Conservation (phyloP, 2,329 filamentous ascomycete genomes). For the Xylariaceae sp. region DNA sequence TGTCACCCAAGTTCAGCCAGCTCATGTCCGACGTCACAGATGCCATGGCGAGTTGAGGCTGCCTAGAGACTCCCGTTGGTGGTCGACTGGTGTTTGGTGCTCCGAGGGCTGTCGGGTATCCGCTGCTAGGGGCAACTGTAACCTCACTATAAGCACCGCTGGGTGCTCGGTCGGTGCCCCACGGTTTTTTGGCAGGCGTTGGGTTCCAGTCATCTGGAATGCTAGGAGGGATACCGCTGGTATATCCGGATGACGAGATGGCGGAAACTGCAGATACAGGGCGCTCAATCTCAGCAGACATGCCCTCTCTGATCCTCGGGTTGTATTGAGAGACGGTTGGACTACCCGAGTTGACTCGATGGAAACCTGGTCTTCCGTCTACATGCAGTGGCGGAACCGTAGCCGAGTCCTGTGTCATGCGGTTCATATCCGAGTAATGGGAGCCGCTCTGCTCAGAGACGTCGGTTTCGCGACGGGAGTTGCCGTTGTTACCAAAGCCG, state of each 20-base stretch:
- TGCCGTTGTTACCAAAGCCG: slow-evolving; percentile 47
- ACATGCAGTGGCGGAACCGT: slow-evolving; percentile 66
- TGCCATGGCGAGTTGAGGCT: slow-evolving; percentile 48
- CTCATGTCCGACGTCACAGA: slow-evolving; percentile 65
- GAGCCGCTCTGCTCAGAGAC: slow-evolving; percentile 54
- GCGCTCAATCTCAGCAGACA: slow-evolving; percentile 59
- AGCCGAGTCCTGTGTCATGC: slow-evolving; percentile 62
- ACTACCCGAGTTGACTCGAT: slow-evolving; percentile 63
- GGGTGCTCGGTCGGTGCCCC: slow-evolving; percentile 45
- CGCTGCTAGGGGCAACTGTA: slow-evolving; percentile 15
- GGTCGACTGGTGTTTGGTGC: slow-evolving; percentile 21
- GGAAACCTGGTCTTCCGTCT: slow-evolving; percentile 53
- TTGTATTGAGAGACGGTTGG: slow-evolving; percentile 62
- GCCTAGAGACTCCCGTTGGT: slow-evolving; percentile 38
- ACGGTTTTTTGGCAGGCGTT: slow-evolving; percentile 38
- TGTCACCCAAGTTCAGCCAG: slow-evolving; percentile 67
- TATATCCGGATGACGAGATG: slow-evolving; percentile 52
- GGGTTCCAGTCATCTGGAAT: slow-evolving; percentile 54
- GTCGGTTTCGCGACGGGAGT: slow-evolving; percentile 43
- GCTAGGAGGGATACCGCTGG: slow-evolving; percentile 63
- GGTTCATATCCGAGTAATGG: slow-evolving; percentile 46
- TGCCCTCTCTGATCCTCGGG: slow-evolving; percentile 49
- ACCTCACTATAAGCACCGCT: slow-evolving; percentile 48
- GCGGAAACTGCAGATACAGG: slow-evolving; percentile 46
- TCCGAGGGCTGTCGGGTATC: slow-evolving; percentile 40